These are phyloP conservation scores for Lachancea kluyveri DNA, from an alignment of 805 yeast species.

Conservation along the genomic window DNA sequence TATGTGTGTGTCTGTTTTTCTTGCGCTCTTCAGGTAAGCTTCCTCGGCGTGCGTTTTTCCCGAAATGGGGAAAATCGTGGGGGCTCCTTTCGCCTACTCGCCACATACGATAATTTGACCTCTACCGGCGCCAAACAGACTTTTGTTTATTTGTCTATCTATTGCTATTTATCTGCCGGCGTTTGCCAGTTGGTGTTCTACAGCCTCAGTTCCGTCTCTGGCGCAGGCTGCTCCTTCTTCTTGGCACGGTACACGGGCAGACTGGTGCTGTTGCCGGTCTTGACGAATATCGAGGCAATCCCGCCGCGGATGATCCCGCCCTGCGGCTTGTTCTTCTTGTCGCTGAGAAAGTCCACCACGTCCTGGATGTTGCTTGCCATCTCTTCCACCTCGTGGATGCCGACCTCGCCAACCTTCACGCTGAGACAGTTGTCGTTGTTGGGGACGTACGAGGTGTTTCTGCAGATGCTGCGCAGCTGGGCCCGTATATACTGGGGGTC, in stretches of 20 bases:
- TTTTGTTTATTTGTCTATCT: too few species aligned
- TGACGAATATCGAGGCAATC: conserved; percentile 49
- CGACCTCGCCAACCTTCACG: conserved; percentile 48
- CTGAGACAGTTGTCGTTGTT: conserved; percentile 56
- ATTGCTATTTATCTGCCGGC: too few species aligned
- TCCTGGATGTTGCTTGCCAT: conserved; percentile 25
- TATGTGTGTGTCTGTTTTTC: too few species aligned
- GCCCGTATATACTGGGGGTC: conserved; percentile 58
- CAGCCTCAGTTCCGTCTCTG: too few species aligned
- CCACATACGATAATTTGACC: too few species aligned
- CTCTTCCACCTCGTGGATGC: conserved; percentile 19
- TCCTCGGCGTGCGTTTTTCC: too few species aligned
- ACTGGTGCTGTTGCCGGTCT: conserved; percentile 61
- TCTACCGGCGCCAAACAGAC: too few species aligned
- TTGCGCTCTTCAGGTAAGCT: too few species aligned
- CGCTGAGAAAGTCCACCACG: conserved; percentile 41
- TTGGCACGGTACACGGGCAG: conserved; percentile 42
- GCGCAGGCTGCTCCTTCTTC: too few species aligned
- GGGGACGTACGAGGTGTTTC: conserved; percentile 58
- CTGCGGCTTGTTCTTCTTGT: conserved; percentile 41
- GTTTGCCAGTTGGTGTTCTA: too few species aligned
- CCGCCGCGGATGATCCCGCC: conserved; percentile 51
- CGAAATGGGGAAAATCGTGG: too few species aligned
- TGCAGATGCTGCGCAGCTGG: conserved; percentile 60
- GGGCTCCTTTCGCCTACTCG: too few species aligned